These are phyloP conservation scores for Colletotrichum incanum DNA, from an alignment of 2,329 filamentous ascomycete genomes.

Conservation along the genomic window DNA sequence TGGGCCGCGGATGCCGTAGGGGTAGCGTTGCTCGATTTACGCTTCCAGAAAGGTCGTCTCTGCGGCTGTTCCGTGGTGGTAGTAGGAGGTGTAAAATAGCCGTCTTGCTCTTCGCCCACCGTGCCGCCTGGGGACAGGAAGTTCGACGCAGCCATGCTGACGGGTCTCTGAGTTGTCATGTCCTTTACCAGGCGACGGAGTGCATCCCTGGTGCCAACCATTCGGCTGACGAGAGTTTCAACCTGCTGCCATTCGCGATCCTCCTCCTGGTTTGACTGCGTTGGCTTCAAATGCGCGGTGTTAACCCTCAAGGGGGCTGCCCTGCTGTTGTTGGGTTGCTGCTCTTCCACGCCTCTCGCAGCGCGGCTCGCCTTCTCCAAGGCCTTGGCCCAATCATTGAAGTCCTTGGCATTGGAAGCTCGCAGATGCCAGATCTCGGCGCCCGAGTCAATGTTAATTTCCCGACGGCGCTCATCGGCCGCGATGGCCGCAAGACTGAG, in stretches of 20 bases:
- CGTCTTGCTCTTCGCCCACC: conserved; percentile 63
- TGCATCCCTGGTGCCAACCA: conserved; percentile 91
- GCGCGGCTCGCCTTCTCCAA: conserved; percentile 85
- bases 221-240: conserved; percentile 86
- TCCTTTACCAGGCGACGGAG: conserved; percentile 89
- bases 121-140: conserved; percentile 55
- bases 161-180: conserved; percentile 76
- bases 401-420: conserved; percentile 87
- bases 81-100: conserved; percentile 64
- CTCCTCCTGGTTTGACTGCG: conserved; percentile 67
- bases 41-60: conserved; percentile 87
- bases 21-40: conserved; percentile 81
- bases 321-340: conserved; percentile 42
- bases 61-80: conserved; percentile 65
- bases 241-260: conserved; percentile 90
- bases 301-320: conserved; percentile 49
- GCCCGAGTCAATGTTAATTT: conserved; percentile 97
- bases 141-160: conserved; percentile 53
- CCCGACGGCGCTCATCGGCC: conserved; percentile 87
- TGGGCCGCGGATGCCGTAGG: conserved; percentile 59
- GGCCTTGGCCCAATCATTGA: conserved; percentile 88
- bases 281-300: conserved; percentile 47
- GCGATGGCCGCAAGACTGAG: conserved; percentile 92
- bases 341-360: conserved; percentile 65
- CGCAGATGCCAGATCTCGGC: conserved; percentile 97